A percentile compares a stretch with the other conserved stretches of the same genome.
Conservation (phyloP, 1,284 basidiomycete species). For the Ceratobasidium sp. region DNA sequence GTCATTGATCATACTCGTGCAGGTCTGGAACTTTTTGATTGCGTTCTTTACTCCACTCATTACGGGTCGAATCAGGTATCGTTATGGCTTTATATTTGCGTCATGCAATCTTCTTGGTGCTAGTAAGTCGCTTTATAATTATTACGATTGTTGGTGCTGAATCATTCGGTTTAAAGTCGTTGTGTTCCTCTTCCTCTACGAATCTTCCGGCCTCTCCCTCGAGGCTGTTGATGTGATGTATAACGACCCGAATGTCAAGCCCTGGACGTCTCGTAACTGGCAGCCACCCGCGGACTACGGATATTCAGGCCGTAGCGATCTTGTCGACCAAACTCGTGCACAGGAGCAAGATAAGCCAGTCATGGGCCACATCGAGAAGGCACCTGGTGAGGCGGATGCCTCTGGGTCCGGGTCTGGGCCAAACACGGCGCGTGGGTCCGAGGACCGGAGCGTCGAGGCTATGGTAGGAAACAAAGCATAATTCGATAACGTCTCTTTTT, state of each 20-base stretch:
- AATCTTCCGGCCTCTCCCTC: conserved; percentile 75
- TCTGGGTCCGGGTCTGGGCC: conserved; percentile 35
- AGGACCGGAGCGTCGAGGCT: conserved; percentile 29
- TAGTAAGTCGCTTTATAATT: background rate
- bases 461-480: conserved; percentile 35
- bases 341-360: conserved; percentile 41
- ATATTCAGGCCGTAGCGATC: conserved; percentile 26
- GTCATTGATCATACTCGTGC: background rate
- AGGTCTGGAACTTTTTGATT: conserved; percentile 73
- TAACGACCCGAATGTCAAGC: conserved; percentile 73
- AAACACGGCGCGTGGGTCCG: conserved; percentile 5
- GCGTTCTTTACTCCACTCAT: conserved; percentile 84
- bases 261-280: conserved; percentile 72
- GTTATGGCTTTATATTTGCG: conserved; percentile 70
- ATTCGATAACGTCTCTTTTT: background rate
- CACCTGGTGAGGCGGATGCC: conserved; percentile 15
- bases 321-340: conserved; percentile 38
- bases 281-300: conserved; percentile 52
- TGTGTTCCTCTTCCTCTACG: conserved; percentile 84
- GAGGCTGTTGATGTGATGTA: conserved; percentile 85
- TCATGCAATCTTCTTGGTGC: conserved; percentile 72
- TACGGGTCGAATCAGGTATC: conserved; percentile 67
- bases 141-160: background rate
- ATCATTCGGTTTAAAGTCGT: conserved; percentile 57
- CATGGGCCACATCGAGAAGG: conserved; percentile 26